Base-by-base conservation (phyloP, 2,329 filamentous ascomycete species). In the Aspergillus arachidicola region DNA sequence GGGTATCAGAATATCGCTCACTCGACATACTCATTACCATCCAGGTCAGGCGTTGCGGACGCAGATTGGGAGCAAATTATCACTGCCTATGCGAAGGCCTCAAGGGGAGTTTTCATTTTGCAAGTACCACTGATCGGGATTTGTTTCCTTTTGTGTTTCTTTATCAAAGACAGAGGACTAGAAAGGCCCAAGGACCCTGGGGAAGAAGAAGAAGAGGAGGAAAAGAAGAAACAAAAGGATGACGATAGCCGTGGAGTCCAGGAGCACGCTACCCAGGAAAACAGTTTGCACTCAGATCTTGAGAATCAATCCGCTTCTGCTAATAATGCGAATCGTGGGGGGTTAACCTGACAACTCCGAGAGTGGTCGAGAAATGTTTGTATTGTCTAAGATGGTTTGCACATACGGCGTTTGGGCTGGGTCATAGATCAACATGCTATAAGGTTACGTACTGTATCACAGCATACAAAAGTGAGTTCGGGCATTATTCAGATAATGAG, bases 31-130 rank as follows among this genome's bases (percentile, higher is more conserved):
- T 75, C 68, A 26, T 72, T 76, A 34, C 81, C 69, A 7, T 63
- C 66, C 38, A 63, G 61, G 59, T 65, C 66, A 10, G 71, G 65
- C 7, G 57, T 81, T 56, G 69, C 74, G 4, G 66, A 71, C 51
- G 67, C 68, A 2, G 76, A 82, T 41, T 75, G 77, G 72, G 70
- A 75, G 0, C 74, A 72, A 16, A 81, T 87, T 2, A 64, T 85
- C 9, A 67, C 78, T 45, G 82, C 85, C 0, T 88, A 87, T 71
- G 82, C 83, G 71, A 75, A 76, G 11, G 87, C 84, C 0, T 87
- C 83, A 26, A 79, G 80, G 34, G 80, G 81, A 0, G 85, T 89
- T 0, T 89, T 89, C 64, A 82, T 85, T 28, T 71, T 87, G 45
- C 85, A 85, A 70, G 80, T 85, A 0, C 86, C 86, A 0, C 65